Evolutionary conservation across 1,139 yeast species (phyloP), one percentile per base, ranked within the genome.

Genomic region (Suhomyces anneliseae): DNA sequence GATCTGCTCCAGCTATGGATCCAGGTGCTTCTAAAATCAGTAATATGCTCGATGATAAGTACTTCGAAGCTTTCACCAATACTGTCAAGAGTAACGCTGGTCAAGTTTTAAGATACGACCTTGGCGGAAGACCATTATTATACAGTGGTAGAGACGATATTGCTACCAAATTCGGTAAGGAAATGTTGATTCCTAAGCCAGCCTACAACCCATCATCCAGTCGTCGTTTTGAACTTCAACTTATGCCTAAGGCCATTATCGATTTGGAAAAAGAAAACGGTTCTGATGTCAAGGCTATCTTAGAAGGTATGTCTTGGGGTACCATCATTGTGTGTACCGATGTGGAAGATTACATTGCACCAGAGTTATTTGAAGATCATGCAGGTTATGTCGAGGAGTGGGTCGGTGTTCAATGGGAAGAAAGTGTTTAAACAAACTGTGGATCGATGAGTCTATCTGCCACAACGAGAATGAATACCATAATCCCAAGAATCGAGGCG

Each of bases 321-420:
- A 88, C 98, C 0, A 87, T 93, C 35, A 73, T 90, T 34, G 87
- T 92, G 3, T 90, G 87, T 38, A 88, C 97, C 0, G 95, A 90
- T 57, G 68, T 69, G 5, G 87, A 85, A 52, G 97, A 93, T 63
- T 78, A 70, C 51, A 70, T 81, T 11, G 90, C 95, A 1, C 49
- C 64, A 26, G 71, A 74, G 41, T 62, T 77, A 27, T 87, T 85
- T 54, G 80, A 74, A 47, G 77, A 70, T 2, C 73, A 83, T 49
- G 80, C 83, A 39, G 97, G 89, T 0, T 93, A 93, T 59, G 79
- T 85, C 1, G 90, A 88, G 61, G 99, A 93, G 65, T 88, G 87
- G 85, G 87, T 88, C 53, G 97, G 93, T 29, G 96, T 92, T 10
- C 99, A 93, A 67, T 93, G 98, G 98, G 99, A 93, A 65, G 84